These are phyloP conservation scores for Zygosaccharomyces pseudorouxii DNA, from an alignment of 805 yeast species.

Conservation along the genomic window DNA sequence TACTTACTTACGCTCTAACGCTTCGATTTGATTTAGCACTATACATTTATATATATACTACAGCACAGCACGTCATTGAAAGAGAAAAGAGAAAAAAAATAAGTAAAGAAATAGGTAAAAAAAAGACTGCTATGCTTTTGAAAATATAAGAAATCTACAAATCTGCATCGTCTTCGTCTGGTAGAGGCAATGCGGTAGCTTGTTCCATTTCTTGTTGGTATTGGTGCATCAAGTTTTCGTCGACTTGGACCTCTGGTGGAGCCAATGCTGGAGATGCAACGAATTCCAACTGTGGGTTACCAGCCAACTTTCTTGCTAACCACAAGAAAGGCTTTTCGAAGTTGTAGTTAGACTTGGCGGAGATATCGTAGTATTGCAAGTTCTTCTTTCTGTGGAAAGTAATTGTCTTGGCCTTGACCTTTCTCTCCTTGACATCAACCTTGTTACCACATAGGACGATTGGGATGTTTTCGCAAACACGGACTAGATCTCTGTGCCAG, in stretches of 20 bases:
- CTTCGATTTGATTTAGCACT: background rate
- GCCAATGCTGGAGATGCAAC: conserved; percentile 99
- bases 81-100: background rate
- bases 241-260: conserved; percentile 99
- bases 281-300: conserved; percentile 96
- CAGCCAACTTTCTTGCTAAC: conserved; percentile 99
- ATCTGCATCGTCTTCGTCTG: conserved; percentile 99
- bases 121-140: background rate
- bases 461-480: conserved; percentile 99
- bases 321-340: conserved; percentile 99
- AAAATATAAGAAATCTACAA: conserved; percentile 48
- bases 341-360: conserved; percentile 99
- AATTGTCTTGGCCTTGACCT: conserved; percentile 99
- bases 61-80: background rate
- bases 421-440: conserved; percentile 99
- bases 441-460: conserved; percentile 99
- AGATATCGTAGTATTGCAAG: conserved; percentile 98
- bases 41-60: conserved; percentile 1
- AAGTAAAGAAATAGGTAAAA: background rate
- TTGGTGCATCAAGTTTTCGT: conserved; percentile 92
- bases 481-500: conserved; percentile 99
- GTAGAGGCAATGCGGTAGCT: conserved; percentile 99
- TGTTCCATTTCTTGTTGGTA: conserved; percentile 99
- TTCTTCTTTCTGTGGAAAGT: conserved; percentile 99
- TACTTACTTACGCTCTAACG: background rate